Conservation (phyloP, 2,329 filamentous ascomycete genomes). For the Hirsutella thompsonii region DNA sequence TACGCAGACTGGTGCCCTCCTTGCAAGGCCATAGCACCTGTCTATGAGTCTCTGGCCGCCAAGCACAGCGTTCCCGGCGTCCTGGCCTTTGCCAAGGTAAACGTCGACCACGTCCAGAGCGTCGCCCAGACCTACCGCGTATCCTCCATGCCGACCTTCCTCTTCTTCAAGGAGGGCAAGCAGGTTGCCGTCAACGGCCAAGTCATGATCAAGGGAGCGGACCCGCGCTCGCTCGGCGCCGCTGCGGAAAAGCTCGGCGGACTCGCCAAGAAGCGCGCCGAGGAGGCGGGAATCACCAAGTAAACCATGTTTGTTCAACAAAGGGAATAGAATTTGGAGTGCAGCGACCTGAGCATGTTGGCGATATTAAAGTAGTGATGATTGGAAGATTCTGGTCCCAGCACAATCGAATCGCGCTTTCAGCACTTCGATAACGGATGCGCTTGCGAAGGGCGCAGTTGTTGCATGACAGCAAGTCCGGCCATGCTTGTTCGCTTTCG, state of each 20-base stretch:
- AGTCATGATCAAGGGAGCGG: conserved; percentile 20
- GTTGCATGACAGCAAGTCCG: too few species aligned
- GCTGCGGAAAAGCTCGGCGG: conserved; percentile 24
- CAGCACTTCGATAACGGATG: too few species aligned
- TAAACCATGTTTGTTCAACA: neutral
- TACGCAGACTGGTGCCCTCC: conserved; percentile 38
- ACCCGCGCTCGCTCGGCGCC: conserved; percentile 15
- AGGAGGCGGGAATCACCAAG: conserved; percentile 5
- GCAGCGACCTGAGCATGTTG: too few species aligned
- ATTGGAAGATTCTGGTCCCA: too few species aligned
- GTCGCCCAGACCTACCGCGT: conserved; percentile 65
- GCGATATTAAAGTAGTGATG: too few species aligned
- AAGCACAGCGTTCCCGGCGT: conserved; percentile 27
- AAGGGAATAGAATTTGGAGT: neutral
- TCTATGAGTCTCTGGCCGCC: conserved; percentile 18
- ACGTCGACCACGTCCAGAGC: conserved; percentile 72
- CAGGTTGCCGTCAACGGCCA: conserved; percentile 18
- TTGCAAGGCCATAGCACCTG: conserved; percentile 33
- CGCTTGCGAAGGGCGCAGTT: too few species aligned
- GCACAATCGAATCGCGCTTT: too few species aligned
- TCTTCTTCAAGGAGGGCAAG: conserved; percentile 67
- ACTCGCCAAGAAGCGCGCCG: conserved; percentile 19
- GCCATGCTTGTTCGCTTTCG: too few species aligned
- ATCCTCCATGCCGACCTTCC: conserved; percentile 88
- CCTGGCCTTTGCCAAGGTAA: conserved; percentile 74